Conservation (phyloP, 2,329 filamentous ascomycete genomes). For the Aspergillus sp. region DNA sequence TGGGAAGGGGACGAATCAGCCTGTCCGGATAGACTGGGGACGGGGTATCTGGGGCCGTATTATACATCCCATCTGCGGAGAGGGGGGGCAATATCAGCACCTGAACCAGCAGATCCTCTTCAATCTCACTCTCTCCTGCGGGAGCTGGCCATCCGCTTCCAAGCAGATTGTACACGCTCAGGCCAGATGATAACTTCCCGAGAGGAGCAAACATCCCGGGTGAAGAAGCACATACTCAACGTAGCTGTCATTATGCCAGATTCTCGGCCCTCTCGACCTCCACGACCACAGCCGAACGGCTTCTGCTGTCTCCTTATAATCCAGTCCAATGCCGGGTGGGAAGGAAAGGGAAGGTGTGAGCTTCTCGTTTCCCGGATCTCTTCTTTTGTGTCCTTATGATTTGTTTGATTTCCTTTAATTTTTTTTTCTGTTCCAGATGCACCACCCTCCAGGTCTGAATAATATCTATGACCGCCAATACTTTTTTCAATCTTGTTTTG, state of each 20-base stretch:
- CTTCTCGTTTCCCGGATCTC: slow-evolving; percentile 7
- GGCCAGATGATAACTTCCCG: slow-evolving; percentile 17
- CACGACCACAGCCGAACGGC: slow-evolving; percentile 29
- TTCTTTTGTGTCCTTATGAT: slow-evolving; percentile 16
- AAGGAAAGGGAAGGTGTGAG: not conserved
- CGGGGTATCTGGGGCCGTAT: slow-evolving; percentile 64
- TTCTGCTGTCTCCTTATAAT: slow-evolving; percentile 10
- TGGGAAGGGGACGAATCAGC: slow-evolving; percentile 89
- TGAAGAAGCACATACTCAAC: slow-evolving; percentile 41
- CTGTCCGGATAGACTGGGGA: slow-evolving; percentile 84
- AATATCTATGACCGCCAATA: not conserved
- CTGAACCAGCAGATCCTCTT: slow-evolving; percentile 27
- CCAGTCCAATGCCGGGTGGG: slow-evolving; percentile 1
- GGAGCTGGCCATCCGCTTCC: slow-evolving; percentile 11
- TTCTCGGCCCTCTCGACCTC: slow-evolving; percentile 26
- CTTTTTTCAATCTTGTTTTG: not conserved
- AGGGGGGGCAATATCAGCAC: slow-evolving; percentile 39
- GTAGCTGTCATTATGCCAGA: slow-evolving; percentile 43
- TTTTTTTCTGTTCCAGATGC: not conserved
- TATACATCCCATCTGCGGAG: slow-evolving; percentile 49
- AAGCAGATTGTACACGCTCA: slow-evolving; percentile 13
- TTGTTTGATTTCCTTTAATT: not conserved
- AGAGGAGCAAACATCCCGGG: slow-evolving; percentile 17
- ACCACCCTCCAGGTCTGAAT: not conserved
- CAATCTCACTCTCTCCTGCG: slow-evolving; percentile 8